Base-by-base conservation (phyloP, 1,284 basidiomycete species). In the Ceratobasidium sp. region DNA sequence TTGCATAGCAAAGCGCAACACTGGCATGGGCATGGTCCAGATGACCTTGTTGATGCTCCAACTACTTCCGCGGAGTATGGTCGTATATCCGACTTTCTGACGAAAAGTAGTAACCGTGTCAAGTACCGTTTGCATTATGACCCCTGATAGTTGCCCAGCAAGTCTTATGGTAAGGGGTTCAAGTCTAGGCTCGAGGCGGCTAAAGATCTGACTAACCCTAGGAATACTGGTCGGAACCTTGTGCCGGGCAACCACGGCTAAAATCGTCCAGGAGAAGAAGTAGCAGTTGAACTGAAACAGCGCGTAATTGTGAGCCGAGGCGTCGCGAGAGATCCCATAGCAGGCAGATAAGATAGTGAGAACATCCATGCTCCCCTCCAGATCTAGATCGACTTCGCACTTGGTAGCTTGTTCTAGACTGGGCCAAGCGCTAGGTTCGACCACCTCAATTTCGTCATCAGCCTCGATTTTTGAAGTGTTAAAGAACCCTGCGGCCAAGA, bases 221-320 rank as follows among this genome's bases (percentile, higher is more conserved):
- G 60, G 60, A 20, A 63, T 33, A 12, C 18, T 40, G 15, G 18
- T 39, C 10, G 60, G 60, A 7, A 63, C 9, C 12, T 28, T 63
- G 46, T 63, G 71, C 15, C 71, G 56, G 42, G 60, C 58, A n/a
- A 75, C 71, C 9, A 75, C 39, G 40, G 58, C 42, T 3, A 44
- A 26, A 23, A 75, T 75, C 3, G 71, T 75, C 60, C 71, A 75
- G 2, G 71, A 61, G 44, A 75, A 75, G 60, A 75, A 75, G 44
- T 75, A 75, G 60, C 71, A 75, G 26, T 75, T 75, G 42, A 46
- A 75, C 33, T 58, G 56, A 9, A 58, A 40, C 3, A 72, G 26
- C 10, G 69, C 56, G 12, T 72, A 72, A 4, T 40, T 55, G 10
- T 51, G 60, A 12, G 71, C 58, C 10, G 63, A 23, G 40, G 33